Conservation (phyloP, 108 stramenopile genomes). For the Aurantiochytrium sp. region DNA sequence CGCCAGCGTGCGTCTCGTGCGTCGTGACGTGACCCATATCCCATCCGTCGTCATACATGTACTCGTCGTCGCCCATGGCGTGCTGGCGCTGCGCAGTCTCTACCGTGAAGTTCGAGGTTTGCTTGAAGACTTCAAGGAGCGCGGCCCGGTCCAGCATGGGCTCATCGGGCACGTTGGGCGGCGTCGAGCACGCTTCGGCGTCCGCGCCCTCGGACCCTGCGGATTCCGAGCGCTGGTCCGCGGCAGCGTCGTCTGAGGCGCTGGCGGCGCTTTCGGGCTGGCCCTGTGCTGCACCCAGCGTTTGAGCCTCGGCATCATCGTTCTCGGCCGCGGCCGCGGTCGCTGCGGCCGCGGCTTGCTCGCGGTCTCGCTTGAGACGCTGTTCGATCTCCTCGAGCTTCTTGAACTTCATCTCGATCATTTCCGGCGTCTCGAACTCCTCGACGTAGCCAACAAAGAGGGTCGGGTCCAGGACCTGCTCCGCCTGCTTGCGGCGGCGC, state of each 20-base stretch:
- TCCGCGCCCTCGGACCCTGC: no score
- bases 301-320: no score
- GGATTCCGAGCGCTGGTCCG: no score
- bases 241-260: no score
- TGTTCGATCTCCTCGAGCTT: not conserved
- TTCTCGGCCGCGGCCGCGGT: no score
- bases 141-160: not conserved
- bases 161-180: not conserved
- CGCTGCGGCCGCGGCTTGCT: no score
- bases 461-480: not conserved
- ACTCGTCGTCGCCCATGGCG: not conserved
- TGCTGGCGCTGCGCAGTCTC: not conserved
- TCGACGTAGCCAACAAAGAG: constrained; percentile 23
- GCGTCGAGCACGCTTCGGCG: no score
- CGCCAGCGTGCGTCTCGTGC: not conserved
- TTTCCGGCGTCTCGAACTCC: not conserved
- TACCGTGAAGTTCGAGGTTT: constrained; percentile 13
- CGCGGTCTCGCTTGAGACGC: constrained; percentile 1
- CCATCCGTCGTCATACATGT: not conserved
- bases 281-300: no score
- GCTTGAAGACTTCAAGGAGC: not conserved
- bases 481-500: not conserved
- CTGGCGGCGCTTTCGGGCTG: no score
- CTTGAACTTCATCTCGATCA: constrained; percentile 11
- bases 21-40: not conserved